Conservation (phyloP, 495 filamentous ascomycete genomes). For the Tricharina praecox region DNA sequence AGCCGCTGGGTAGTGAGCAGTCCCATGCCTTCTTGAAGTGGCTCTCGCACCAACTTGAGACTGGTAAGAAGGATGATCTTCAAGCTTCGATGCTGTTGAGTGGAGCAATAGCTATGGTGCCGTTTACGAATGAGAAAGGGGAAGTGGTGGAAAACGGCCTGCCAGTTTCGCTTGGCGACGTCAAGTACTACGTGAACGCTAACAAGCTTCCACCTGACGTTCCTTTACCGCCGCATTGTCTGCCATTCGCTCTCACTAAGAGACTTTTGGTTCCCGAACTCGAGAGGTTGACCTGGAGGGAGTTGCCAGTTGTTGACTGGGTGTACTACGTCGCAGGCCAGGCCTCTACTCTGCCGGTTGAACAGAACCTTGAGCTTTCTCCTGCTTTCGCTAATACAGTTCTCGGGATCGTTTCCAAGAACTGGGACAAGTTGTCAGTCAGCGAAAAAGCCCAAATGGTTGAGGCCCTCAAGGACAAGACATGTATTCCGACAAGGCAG, state of each 20-base stretch:
- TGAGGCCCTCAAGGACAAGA: slow-evolving; percentile 42
- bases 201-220: slow-evolving; percentile 63
- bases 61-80: slow-evolving; percentile 46
- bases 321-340: slow-evolving; percentile 47
- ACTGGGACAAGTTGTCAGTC: slow-evolving; percentile 60
- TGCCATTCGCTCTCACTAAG: slow-evolving; percentile 67
- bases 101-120: slow-evolving; percentile 54
- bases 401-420: slow-evolving; percentile 65
- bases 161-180: slow-evolving; percentile 57
- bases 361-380: slow-evolving; percentile 49
- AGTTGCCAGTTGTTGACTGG: slow-evolving; percentile 70
- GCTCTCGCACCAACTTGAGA: slow-evolving; percentile 29
- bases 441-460: slow-evolving; percentile 48
- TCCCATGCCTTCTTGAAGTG: slow-evolving; percentile 68
- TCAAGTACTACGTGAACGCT: slow-evolving; percentile 55
- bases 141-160: slow-evolving; percentile 42
- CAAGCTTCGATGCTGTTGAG: slow-evolving; percentile 51
- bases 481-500: slow-evolving; percentile 75
- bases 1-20: slow-evolving; percentile 57
- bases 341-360: slow-evolving; percentile 28
- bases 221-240: slow-evolving; percentile 63
- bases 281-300: slow-evolving; percentile 64
- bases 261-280: slow-evolving; percentile 41
- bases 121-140: slow-evolving; percentile 2
- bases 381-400: slow-evolving; percentile 62